phyloP scores from a whole-genome alignment of 257 asterid genomes.

The Nicotiana knightiana region DNA sequence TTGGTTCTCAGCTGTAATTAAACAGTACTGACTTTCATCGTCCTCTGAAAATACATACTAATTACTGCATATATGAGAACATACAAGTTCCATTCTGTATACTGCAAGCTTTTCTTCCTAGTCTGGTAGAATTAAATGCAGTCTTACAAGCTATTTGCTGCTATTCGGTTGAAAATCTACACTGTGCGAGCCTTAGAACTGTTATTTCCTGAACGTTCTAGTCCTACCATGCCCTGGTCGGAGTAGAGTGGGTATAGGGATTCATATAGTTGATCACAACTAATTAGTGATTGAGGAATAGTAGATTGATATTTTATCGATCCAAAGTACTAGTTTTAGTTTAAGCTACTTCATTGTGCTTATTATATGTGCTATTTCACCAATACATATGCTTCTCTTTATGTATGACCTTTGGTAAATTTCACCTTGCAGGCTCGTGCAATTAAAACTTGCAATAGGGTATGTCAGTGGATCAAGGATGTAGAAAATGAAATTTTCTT shows the following conservation, averaged over 20 bases:
- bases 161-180: not conserved
- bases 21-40: not conserved
- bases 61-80: not conserved
- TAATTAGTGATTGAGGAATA: no score
- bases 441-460: conserved; percentile 78
- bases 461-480: conserved; percentile 92
- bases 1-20: not conserved
- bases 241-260: no score
- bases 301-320: not conserved
- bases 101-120: not conserved
- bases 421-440: conserved; percentile 69
- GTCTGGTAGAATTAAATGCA: not conserved
- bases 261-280: no score
- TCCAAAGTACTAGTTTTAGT: not conserved
- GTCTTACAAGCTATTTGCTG: not conserved
- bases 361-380: not conserved
- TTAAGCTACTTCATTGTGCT: not conserved
- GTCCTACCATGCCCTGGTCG: not conserved
- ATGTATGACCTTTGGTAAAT: not conserved
- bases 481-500: conserved; percentile 79
- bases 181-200: not conserved
- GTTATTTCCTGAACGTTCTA: not conserved
- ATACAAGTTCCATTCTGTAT: not conserved
- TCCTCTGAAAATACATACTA: not conserved
- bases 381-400: not conserved